Conservation (phyloP, 768 basidiomycete species). For the Kwoniella sp. region DNA sequence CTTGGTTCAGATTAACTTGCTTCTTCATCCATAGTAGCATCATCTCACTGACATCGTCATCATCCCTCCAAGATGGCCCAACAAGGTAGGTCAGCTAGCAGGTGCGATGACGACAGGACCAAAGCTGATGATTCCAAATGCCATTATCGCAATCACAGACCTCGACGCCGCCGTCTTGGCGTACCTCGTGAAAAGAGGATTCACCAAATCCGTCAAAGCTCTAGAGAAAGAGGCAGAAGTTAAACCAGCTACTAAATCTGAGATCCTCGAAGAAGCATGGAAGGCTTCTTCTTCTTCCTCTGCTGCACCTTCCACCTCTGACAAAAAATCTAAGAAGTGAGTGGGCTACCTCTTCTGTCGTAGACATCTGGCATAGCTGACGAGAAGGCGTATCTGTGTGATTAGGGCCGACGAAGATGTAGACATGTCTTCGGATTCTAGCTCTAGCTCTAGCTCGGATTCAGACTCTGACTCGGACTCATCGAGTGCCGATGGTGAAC, state of each 20-base stretch:
- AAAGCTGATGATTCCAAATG: too few relatives aligned
- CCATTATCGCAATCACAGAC: too few relatives aligned
- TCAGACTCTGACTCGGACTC: slow-evolving; percentile 21
- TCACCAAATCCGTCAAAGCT: slow-evolving; percentile 47
- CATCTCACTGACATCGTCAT: too few relatives aligned
- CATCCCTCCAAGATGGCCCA: not conserved
- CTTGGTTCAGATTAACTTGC: not conserved
- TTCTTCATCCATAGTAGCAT: too few relatives aligned
- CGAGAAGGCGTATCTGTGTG: not conserved
- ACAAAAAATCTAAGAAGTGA: slow-evolving; percentile 1
- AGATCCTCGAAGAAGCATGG: slow-evolving; percentile 36
- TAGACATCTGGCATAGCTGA: slow-evolving; percentile 13
- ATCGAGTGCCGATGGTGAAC: slow-evolving; percentile 18
- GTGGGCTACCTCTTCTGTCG: not conserved
- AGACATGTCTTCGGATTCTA: slow-evolving; percentile 29
- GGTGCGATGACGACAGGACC: too few relatives aligned
- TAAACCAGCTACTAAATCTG: slow-evolving; percentile 16
- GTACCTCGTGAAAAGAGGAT: slow-evolving; percentile 47
- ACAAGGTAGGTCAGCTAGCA: slow-evolving; percentile 29
- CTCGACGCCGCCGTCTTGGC: slow-evolving; percentile 52
- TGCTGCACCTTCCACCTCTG: not conserved
- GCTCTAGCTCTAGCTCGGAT: slow-evolving; percentile 10
- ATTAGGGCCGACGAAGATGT: slow-evolving; percentile 22
- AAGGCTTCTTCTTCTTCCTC: too few relatives aligned
- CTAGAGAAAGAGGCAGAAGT: slow-evolving; percentile 47